Evolutionary conservation across 495 filamentous ascomycete species (phyloP).

Genomic region (Trichoderma reesei): DNA sequence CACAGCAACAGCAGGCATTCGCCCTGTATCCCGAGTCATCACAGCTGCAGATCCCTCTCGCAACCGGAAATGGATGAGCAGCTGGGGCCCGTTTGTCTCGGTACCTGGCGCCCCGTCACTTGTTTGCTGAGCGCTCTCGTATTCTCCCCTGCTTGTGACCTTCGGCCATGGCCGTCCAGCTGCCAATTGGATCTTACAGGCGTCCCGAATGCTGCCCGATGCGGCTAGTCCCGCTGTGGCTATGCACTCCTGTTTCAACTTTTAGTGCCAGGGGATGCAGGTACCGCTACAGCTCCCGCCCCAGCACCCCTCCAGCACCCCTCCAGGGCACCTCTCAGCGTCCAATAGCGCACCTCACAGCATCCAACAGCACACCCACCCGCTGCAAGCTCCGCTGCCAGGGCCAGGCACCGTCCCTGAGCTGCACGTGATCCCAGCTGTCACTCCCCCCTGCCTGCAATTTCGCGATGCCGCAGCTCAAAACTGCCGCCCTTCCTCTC

Average conservation of each 20-base stretch:
- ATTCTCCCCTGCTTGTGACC: background rate
- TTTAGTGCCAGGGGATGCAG: background rate
- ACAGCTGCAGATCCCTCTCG: too few relatives aligned
- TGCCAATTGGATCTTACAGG: background rate
- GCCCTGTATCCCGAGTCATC: too few relatives aligned
- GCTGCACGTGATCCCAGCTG: conserved; percentile 1
- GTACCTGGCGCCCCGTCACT: background rate
- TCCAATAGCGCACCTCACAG: too few relatives aligned
- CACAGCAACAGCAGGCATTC: background rate
- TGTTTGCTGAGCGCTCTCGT: background rate
- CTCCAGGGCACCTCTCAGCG: background rate
- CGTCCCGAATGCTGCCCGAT: background rate
- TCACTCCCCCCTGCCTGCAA: background rate
- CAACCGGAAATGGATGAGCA: too few relatives aligned
- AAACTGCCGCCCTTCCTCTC: background rate
- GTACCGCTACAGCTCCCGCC: background rate
- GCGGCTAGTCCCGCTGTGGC: background rate
- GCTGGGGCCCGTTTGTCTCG: background rate
- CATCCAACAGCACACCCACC: too few relatives aligned
- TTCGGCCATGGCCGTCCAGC: background rate
- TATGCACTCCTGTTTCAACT: conserved; percentile 9
- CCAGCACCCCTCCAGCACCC: background rate
- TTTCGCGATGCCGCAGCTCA: conserved; percentile 5
- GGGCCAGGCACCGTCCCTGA: background rate
- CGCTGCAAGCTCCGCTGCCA: too few relatives aligned